phyloP scores from a whole-genome alignment of 345 rosid species.

The Eucalyptus fibrosa region DNA sequence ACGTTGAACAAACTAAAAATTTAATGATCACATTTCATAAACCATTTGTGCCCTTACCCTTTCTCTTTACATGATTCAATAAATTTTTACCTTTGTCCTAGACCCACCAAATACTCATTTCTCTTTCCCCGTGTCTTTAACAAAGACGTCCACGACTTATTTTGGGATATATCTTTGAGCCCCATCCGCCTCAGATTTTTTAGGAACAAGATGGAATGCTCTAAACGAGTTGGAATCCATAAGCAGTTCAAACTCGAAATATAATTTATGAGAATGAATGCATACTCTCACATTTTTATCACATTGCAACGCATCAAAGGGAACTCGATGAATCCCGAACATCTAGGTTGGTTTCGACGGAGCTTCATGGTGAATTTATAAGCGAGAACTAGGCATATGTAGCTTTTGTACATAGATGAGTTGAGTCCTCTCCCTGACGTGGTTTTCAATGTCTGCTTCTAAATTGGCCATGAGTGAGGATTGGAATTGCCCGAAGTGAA shows the following conservation, averaged over 20 bases:
- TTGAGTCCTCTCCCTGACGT: background rate
- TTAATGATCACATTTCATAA: too few species aligned
- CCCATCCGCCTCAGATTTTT: background rate
- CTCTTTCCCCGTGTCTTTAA: background rate
- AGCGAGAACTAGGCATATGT: background rate
- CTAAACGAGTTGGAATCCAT: background rate
- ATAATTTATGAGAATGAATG: background rate
- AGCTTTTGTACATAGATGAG: background rate
- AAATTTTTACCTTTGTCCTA: background rate
- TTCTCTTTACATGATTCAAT: background rate
- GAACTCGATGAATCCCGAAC: background rate
- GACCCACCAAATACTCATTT: background rate
- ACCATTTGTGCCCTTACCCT: too few species aligned
- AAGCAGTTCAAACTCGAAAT: accelerated
- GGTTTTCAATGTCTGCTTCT: background rate
- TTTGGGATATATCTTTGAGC: background rate
- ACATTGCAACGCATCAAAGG: background rate
- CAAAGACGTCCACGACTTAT: background rate
- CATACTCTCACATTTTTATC: background rate
- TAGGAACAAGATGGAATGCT: background rate
- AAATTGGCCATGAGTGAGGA: background rate
- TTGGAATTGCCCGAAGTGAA: background rate
- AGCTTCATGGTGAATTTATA: background rate
- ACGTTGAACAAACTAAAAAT: accelerated
- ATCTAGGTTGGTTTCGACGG: background rate